Base-by-base conservation (phyloP, 1,139 yeast genomes). In the Zhuliangozyma blackwelliae region DNA sequence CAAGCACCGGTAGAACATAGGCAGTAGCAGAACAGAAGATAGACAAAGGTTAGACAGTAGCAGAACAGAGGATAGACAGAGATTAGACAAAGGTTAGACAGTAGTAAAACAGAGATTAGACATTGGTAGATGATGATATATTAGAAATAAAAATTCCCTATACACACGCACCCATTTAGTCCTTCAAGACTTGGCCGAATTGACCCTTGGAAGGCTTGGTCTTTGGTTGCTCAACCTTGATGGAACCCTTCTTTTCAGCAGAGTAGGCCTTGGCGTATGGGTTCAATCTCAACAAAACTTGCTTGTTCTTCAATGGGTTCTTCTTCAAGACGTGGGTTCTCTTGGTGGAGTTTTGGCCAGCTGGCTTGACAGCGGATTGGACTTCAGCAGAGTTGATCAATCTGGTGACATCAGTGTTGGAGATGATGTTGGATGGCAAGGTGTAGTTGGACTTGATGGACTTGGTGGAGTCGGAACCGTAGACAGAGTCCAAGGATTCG, bases 241-340 rank as follows among this genome's bases (percentile, higher is more conserved):
- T 75, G 57, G 90, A 82, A 63, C 95, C 96, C 59, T 84, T 76
- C 77, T 87, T 86, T 77, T 88, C 84, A 69, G 86, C 88, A 61
- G 96, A 66, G 76, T 80, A 89, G 60, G 92, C 95, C 85, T 88
- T 88, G 63, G 98, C 97, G 83, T 92, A 92, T 57, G 99, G 99
- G 96, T 92, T 94, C 73, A 92, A 85, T 81, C 97, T 88, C 72
- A 89, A 83, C 68, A 89, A 76, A 63, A 89, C 94, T 78, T 88
- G 96, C 83, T 89, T 90, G 97, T 94, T 92, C 92, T 88, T 92
- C 72, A 92, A 89, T 77, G 99, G 98, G 94, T 92, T 92, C 92
- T 88, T 90, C 97, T 92, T 92, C 74, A 82, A 84, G 69, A 86
- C 95, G 79, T 85, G 88, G 55, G 88, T 72, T 74, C 95, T 87